phyloP scores from a whole-genome alignment of 805 yeast species.

The Candida dendrica region DNA sequence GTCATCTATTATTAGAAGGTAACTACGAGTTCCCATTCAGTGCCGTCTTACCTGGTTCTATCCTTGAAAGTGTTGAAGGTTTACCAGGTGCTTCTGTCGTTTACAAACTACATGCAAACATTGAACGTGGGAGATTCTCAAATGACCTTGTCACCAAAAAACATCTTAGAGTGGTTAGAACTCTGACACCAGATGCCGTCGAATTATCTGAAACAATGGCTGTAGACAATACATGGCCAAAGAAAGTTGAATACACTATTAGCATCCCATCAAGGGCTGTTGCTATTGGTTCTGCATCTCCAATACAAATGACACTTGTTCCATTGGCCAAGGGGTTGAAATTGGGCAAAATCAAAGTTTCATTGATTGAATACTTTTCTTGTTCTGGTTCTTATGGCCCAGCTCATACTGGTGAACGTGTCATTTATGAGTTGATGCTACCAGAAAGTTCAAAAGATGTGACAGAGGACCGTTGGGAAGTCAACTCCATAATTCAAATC shows the following conservation, averaged over 20 bases:
- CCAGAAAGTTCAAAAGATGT: constrained; percentile 36
- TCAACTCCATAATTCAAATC: constrained; percentile 48
- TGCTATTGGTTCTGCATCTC: constrained; percentile 73
- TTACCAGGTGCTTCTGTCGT: constrained; percentile 68
- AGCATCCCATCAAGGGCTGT: constrained; percentile 81
- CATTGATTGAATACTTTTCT: constrained; percentile 58
- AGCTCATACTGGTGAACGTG: constrained; percentile 52
- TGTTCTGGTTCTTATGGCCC: constrained; percentile 50
- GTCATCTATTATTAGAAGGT: constrained; percentile 53
- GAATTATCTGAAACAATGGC: constrained; percentile 74
- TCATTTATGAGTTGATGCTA: constrained; percentile 43
- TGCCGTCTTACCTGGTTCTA: constrained; percentile 69
- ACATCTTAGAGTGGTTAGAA: constrained; percentile 73
- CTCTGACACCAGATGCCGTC: constrained; percentile 72
- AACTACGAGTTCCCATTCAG: constrained; percentile 85
- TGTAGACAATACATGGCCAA: constrained; percentile 87
- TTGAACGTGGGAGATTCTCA: constrained; percentile 59
- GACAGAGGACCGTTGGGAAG: constrained; percentile 51
- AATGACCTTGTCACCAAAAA: constrained; percentile 38
- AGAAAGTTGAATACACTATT: constrained; percentile 79
- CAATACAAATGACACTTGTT: constrained; percentile 60
- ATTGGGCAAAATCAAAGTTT: constrained; percentile 60
- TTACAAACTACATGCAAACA: constrained; percentile 66
- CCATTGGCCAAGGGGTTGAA: constrained; percentile 76
- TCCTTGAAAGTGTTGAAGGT: constrained; percentile 84